Evolutionary conservation across 2,329 filamentous ascomycete genomes (phyloP).

Genomic region (Cercospora beticola): DNA sequence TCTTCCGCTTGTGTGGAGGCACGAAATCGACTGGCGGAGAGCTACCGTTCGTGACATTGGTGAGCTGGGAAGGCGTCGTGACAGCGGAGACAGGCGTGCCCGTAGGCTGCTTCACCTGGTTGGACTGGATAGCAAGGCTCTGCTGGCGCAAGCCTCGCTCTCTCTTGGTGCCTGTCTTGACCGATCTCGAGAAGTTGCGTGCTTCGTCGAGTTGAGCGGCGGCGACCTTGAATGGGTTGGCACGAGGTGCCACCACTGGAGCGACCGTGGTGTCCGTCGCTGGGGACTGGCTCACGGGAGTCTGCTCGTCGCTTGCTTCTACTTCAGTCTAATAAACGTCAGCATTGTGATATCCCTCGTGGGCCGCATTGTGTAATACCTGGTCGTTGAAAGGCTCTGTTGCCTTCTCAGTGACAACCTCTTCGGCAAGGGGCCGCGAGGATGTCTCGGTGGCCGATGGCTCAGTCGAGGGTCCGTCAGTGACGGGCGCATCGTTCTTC

Average conservation of each 20-base stretch:
- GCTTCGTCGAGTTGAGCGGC: conserved; percentile 19
- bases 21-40: neutral
- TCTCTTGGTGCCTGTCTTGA: conserved; percentile 5
- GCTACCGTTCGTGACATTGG: neutral
- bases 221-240: conserved; percentile 11
- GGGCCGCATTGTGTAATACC: neutral
- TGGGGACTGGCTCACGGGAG: neutral
- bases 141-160: neutral
- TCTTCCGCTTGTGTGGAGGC: conserved; percentile 14
- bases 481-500: neutral
- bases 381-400: neutral
- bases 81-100: neutral
- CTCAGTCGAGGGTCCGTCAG: neutral
- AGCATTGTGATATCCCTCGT: neutral
- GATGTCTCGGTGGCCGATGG: neutral
- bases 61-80: neutral
- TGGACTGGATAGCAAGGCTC: neutral
- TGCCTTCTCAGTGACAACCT: neutral
- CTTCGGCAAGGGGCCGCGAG: neutral
- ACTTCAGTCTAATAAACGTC: neutral
- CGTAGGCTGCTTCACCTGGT: neutral
- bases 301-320: neutral
- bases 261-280: neutral
- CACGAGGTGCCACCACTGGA: neutral
- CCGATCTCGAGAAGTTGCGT: conserved; percentile 5